Base-by-base conservation (phyloP, 1,284 basidiomycete genomes). In the Rhodotorula sp. region DNA sequence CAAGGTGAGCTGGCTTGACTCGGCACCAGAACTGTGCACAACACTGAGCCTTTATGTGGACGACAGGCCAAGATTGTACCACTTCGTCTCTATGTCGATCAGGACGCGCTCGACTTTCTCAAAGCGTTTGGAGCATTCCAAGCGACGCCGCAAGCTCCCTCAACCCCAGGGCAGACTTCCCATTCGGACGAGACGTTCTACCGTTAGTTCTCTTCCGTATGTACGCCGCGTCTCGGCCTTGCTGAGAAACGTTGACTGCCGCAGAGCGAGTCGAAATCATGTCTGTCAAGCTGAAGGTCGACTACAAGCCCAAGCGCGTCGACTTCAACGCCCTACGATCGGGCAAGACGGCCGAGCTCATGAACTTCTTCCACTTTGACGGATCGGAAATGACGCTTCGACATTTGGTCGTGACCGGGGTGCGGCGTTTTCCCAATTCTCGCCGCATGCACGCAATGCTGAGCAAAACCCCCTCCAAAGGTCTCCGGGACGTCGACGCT, bases 331-430 rank as follows among this genome's bases (percentile, higher is more conserved):
- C 94, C n/a, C 84, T 98, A 62, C 87, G 90, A 23, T 90, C 95
- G 78, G 97, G 97, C 20, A 88, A 87, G 80, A 94, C 93, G 0
- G 96, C 97, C 72, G 97, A 99, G 80, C 83, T 99, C 68, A 98
- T 99, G 96, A 99, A 99, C 81, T 98, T 99, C 81, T 99, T 99
- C 89, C 95, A 98, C 82, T 99, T 99, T 78, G 96, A 99, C 78
- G 96, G 93, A 0, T 91, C 96, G 4, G 96, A 97, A 81, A 98
- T 99, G 93, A 96, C 93, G 0, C 83, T 99, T 64, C 87, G 96
- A 64, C 94, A 97, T 79, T 89, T 98, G 71, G 94, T 92, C 21
- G 81, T 98, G 34, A 88, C 90, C 65, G 97, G 96, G 23, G 92
- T 95, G 81, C 79, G 91, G 85, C 21, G 5, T 23, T 62, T 75